Conservation (phyloP, 352 stramenopile species). For the Globisporangium cylindrosporum region DNA sequence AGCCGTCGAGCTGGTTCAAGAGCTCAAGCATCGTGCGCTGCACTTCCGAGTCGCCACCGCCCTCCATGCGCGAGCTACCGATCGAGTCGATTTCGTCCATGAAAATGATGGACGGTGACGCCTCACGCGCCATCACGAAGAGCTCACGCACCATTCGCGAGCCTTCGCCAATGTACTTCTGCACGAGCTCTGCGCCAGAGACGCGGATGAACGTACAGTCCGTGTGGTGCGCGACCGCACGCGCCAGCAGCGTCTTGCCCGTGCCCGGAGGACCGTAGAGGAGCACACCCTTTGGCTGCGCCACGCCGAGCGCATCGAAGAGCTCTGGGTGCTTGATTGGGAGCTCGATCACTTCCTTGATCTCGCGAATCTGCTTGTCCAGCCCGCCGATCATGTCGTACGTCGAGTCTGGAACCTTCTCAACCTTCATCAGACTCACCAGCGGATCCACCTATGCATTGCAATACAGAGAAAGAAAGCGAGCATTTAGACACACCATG, state of each 20-base stretch:
- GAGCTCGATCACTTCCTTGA: constrained; percentile 99
- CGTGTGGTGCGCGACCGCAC: constrained; percentile 99
- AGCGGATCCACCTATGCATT: constrained; percentile 75
- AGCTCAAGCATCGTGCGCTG: constrained; percentile 99
- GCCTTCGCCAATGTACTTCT: constrained; percentile 99
- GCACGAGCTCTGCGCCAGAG: constrained; percentile 97
- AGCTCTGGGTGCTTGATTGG: constrained; percentile 99
- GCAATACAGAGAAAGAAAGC: not conserved
- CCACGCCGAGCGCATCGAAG: constrained; percentile 98
- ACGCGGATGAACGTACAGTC: constrained; percentile 99
- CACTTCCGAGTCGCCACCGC: constrained; percentile 97
- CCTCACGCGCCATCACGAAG: constrained; percentile 97
- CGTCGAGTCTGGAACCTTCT: constrained; percentile 99
- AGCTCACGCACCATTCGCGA: constrained; percentile 99
- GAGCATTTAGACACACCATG: not conserved
- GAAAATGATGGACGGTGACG: constrained; percentile 99
- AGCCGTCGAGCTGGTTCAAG: constrained; percentile 98
- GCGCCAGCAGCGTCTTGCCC: constrained; percentile 97
- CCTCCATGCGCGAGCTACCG: constrained; percentile 91
- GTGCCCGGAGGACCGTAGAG: constrained; percentile 97
- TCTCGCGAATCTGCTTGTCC: constrained; percentile 99
- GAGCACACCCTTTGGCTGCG: constrained; percentile 95
- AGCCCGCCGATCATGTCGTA: constrained; percentile 99
- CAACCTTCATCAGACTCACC: constrained; percentile 95
- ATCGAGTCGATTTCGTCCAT: constrained; percentile 99